These are phyloP conservation scores for Mycotypha africana DNA, from an alignment of 371 early-diverging fungal species.

Conservation along the genomic window DNA sequence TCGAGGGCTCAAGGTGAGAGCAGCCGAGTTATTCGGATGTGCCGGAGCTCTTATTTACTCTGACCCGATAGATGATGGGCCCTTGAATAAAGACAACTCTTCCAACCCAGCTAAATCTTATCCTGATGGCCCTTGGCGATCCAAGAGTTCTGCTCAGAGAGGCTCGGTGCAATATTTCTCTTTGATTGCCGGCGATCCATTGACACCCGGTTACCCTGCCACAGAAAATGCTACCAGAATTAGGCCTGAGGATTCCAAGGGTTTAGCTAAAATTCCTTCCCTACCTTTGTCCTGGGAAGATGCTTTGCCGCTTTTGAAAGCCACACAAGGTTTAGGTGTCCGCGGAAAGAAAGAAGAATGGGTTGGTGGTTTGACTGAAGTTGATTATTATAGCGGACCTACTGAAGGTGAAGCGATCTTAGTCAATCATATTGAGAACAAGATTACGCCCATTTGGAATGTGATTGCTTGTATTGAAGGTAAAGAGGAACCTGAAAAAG, in stretches of 20 bases:
- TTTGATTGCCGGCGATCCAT: slow-evolving; percentile 56
- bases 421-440: slow-evolving; percentile 49
- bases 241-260: slow-evolving; percentile 36
- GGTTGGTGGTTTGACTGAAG: slow-evolving; percentile 47
- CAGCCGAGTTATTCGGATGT: slow-evolving; percentile 55
- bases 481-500: slow-evolving; percentile 50
- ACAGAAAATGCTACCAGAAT: slow-evolving; percentile 52
- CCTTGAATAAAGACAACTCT: slow-evolving; percentile 10
- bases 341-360: slow-evolving; percentile 29
- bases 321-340: slow-evolving; percentile 46
- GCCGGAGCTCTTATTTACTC: slow-evolving; percentile 58
- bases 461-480: slow-evolving; percentile 61
- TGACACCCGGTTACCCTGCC: slow-evolving; percentile 62
- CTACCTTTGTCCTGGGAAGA: slow-evolving; percentile 65
- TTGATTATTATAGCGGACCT: slow-evolving; percentile 54
- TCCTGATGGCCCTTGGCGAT: slow-evolving; percentile 65
- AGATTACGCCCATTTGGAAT: slow-evolving; percentile 64
- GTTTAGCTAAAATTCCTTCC: slow-evolving; percentile 58
- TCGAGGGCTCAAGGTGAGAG: slow-evolving; percentile 61
- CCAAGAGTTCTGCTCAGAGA: slow-evolving; percentile 57
- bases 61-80: slow-evolving; percentile 62
- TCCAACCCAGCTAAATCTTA: slow-evolving; percentile 46
- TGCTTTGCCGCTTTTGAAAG: slow-evolving; percentile 53
- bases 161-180: slow-evolving; percentile 56
- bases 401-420: slow-evolving; percentile 48